A percentile compares a stretch with the other conserved stretches of the same genome.
Evolutionary conservation across 2,329 filamentous ascomycete species (phyloP).

Genomic region (Gnomoniopsis sp.): DNA sequence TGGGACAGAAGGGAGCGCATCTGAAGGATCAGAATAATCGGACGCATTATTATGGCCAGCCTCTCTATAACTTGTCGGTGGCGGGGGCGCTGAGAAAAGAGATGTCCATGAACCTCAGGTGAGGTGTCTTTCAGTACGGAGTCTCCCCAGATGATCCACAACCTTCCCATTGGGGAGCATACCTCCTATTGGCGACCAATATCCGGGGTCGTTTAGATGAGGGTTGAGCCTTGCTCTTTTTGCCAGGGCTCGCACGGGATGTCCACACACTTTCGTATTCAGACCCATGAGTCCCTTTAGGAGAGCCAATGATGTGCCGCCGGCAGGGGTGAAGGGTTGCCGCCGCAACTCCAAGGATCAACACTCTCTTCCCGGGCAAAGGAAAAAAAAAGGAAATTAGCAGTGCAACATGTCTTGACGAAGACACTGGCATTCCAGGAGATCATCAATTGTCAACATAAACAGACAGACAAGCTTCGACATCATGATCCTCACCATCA

Average conservation of each 20-base stretch:
- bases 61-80: too few species aligned
- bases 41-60: too few species aligned
- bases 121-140: neutral
- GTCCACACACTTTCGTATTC: conserved; percentile 2
- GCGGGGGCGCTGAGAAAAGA: too few species aligned
- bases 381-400: neutral
- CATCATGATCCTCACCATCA: too few species aligned
- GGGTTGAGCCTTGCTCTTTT: conserved; percentile 35
- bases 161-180: neutral
- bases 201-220: neutral
- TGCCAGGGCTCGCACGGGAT: conserved; percentile 16
- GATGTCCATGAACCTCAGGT: too few species aligned
- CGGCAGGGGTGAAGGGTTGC: neutral
- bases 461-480: neutral
- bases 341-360: neutral
- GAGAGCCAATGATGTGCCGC: too few species aligned
- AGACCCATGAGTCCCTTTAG: neutral
- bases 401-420: neutral
- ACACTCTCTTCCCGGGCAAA: neutral
- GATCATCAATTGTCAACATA: neutral
- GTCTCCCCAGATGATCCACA: neutral
- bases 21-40: too few species aligned
- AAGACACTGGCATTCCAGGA: neutral
- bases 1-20: too few species aligned
- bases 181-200: neutral